Percentiles rank a stretch among this genome's conserved stretches.
Evolutionary conservation across 2,329 filamentous ascomycete species (phyloP).

Genomic region (Rhytidhysteron rufulum): DNA sequence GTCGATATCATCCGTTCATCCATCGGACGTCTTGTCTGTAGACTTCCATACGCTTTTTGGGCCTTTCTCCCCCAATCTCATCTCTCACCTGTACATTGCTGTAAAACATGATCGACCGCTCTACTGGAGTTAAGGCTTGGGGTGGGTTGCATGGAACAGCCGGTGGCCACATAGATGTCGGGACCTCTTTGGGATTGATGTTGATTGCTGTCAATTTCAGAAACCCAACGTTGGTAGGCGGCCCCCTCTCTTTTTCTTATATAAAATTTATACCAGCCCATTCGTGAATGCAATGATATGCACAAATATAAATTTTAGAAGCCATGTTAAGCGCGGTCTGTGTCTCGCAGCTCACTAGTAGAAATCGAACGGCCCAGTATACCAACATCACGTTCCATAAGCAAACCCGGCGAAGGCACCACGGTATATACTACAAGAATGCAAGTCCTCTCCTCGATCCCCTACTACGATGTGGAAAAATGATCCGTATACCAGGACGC

Average conservation of each 20-base stretch:
- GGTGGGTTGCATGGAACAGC: not conserved
- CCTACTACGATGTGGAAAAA: not conserved
- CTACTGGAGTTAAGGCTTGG: conserved; percentile 2
- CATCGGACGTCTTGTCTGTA: not conserved
- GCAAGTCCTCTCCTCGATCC: not conserved
- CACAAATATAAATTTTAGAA: no score
- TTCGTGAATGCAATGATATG: no score
- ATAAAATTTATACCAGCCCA: no score
- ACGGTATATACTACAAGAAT: conserved; percentile 3
- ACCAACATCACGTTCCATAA: not conserved
- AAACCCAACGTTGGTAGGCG: not conserved
- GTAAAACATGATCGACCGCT: conserved; percentile 1
- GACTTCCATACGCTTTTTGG: not conserved
- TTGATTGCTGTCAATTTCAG: not conserved
- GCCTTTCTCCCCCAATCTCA: not conserved
- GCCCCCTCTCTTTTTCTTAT: no score
- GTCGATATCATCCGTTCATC: not conserved
- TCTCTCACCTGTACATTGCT: conserved; percentile 1
- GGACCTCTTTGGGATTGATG: not conserved
- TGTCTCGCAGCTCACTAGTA: no score
- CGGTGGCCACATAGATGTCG: not conserved
- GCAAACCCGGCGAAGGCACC: not conserved
- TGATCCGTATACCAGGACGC: conserved; percentile 26
- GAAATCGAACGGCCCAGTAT: no score
- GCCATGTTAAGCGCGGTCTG: no score